phyloP scores from a whole-genome alignment of 306 rosid genomes.

The Cucurbita maxima region DNA sequence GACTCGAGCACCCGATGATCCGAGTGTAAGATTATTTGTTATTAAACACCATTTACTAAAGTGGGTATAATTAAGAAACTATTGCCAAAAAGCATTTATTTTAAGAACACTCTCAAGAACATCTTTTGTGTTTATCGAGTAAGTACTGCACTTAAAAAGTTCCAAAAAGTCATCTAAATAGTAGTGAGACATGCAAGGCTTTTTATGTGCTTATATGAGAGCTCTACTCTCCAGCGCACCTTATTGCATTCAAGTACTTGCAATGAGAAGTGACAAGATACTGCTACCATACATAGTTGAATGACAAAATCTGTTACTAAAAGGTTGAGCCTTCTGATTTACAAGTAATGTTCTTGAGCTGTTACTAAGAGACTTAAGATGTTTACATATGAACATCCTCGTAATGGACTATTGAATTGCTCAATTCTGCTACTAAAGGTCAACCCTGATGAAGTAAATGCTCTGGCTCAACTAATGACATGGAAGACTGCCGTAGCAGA shows the following conservation, averaged over 20 bases:
- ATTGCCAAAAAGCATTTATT: background rate
- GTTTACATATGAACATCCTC: background rate
- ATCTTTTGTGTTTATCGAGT: background rate
- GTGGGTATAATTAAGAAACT: background rate
- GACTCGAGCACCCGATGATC: background rate
- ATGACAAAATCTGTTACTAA: background rate
- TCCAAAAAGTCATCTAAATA: background rate
- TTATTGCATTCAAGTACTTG: background rate
- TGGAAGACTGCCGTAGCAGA: constrained; percentile 65
- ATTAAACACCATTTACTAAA: background rate
- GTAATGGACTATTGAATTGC: background rate
- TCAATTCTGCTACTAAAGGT: constrained; percentile 19
- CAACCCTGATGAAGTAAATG: constrained; percentile 61
- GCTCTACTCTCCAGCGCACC: too few relatives aligned
- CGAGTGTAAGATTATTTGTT: background rate
- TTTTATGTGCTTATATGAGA: too few relatives aligned
- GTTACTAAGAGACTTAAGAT: background rate
- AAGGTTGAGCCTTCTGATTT: background rate
- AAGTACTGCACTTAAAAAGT: background rate
- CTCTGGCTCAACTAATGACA: constrained; percentile 58
- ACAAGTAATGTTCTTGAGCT: background rate
- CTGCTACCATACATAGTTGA: background rate
- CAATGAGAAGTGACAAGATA: background rate
- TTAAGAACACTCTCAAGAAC: background rate
- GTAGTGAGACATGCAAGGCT: background rate